phyloP scores from a whole-genome alignment of 225 moss, liverwort and hornwort genomes.

The Sphagnum contortum region DNA sequence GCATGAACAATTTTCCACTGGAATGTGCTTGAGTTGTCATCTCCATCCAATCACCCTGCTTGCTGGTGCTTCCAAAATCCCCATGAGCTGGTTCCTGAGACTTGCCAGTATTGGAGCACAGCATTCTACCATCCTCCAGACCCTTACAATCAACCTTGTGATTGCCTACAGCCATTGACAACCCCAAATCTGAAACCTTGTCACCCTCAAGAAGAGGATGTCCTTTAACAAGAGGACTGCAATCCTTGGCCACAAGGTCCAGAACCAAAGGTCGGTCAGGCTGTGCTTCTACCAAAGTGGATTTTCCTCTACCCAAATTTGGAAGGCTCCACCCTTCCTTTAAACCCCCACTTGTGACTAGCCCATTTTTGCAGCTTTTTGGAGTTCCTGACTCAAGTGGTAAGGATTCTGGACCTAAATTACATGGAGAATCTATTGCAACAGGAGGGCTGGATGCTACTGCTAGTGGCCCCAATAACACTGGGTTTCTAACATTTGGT shows the following conservation, averaged over 20 bases:
- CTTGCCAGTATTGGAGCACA: not conserved
- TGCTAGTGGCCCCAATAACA: not conserved
- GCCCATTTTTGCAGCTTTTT: not conserved
- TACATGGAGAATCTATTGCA: not conserved
- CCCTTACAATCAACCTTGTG: not conserved
- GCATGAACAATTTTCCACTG: too few species aligned
- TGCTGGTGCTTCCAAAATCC: too few species aligned
- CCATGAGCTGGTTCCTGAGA: too few species aligned
- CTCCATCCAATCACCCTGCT: too few species aligned
- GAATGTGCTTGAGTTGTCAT: too few species aligned
- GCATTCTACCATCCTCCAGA: not conserved
- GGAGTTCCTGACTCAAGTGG: conserved; percentile 1
- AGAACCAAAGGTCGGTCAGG: not conserved
- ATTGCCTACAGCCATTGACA: not conserved
- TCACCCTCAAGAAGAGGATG: too few species aligned
- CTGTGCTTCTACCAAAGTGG: not conserved
- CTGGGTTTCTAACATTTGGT: not conserved
- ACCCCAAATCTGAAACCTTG: too few species aligned
- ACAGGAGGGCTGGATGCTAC: not conserved
- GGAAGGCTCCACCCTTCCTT: not conserved
- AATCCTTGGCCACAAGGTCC: too few species aligned
- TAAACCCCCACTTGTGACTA: not conserved
- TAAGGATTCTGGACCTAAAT: not conserved
- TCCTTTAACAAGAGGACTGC: too few species aligned
- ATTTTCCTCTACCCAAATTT: not conserved